Evolutionary conservation across 805 yeast species (phyloP), one percentile per base, ranked within the genome.

Genomic region (Suhomyces canberraensis): DNA sequence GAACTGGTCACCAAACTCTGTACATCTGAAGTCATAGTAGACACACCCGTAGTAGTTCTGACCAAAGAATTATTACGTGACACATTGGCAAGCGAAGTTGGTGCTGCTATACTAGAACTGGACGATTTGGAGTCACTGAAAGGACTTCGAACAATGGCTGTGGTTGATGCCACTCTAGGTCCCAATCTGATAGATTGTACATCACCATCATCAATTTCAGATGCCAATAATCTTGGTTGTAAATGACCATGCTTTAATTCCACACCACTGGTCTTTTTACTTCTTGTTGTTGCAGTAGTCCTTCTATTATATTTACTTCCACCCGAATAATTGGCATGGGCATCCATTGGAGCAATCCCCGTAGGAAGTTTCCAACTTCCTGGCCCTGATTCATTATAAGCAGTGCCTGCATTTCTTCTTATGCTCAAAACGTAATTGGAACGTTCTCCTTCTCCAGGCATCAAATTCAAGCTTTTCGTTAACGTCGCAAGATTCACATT

Each of bases 141-240:
- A 9, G 38, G 25, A 8, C 30, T 21, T 19, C 27, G 36, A n/a
- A 16, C 13, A 11, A 32, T 15, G 16, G 31, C 36, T 9, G 36
- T 27, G 6, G 36, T 14, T 11, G 41, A 21, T 21, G 33, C 18
- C 13, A 9, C 18, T 22, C 31, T 38, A 16, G 30, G 35, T 4
- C 36, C 29, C 18, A 44, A 34, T 7, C 43, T 35, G 13, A 41
- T 37, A n/a, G 37, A 27, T 11, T 20, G 31, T 15, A 35, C 31
- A 15, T 78, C 86, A 22, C 69, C 76, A 37, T 82, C 87, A 44
- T 81, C 90, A 25, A 84, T 80, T 54, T 84, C 93, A 16, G 83
- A 75, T 2, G 90, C 91, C 41, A 84, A 64, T 59, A 84, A 67
- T 31, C 87, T 70, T 17, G 84, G 84, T 36, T 78, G 72, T 40